Evolutionary conservation across 805 yeast species (phyloP).

Genomic region (Lipomyces lipofer): DNA sequence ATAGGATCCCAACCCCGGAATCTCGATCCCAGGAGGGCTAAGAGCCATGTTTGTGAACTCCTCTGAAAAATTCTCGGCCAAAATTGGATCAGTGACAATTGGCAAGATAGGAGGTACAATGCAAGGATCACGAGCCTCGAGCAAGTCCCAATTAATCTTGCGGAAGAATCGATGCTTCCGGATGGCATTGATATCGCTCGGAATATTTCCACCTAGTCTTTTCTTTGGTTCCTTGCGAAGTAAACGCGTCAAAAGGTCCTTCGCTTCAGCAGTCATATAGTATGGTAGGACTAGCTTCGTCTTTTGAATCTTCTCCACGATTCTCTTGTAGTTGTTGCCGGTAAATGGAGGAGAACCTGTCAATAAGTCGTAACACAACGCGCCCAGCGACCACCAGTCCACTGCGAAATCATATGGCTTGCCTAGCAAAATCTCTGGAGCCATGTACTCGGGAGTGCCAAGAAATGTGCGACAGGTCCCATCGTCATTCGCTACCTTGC

Average conservation of each 20-base stretch:
- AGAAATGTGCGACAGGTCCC: conserved; percentile 57
- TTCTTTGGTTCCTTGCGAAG: conserved; percentile 69
- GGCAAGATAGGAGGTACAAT: conserved; percentile 80
- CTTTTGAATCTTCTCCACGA: conserved; percentile 70
- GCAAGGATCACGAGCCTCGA: conserved; percentile 51
- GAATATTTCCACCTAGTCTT: conserved; percentile 54
- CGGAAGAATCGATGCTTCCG: conserved; percentile 75
- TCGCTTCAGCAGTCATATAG: conserved; percentile 76
- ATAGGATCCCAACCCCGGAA: conserved; percentile 1
- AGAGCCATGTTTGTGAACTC: conserved; percentile 70
- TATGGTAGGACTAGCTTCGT: conserved; percentile 68
- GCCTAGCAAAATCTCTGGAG: conserved; percentile 84
- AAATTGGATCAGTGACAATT: conserved; percentile 70
- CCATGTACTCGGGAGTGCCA: conserved; percentile 85
- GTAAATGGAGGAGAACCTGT: conserved; percentile 89
- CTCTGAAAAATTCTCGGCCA: conserved; percentile 81
- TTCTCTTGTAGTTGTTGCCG: conserved; percentile 73
- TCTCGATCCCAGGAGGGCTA: conserved; percentile 30
- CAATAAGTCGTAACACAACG: conserved; percentile 74
- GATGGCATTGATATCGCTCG: conserved; percentile 52
- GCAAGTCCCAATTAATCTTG: conserved; percentile 65
- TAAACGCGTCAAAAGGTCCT: conserved; percentile 66
- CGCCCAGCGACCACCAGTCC: conserved; percentile 92
- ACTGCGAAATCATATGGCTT: conserved; percentile 74
- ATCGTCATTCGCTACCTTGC: conserved; percentile 46